Conservation (phyloP, 257 asterid species). For the Asclepias syriaca region DNA sequence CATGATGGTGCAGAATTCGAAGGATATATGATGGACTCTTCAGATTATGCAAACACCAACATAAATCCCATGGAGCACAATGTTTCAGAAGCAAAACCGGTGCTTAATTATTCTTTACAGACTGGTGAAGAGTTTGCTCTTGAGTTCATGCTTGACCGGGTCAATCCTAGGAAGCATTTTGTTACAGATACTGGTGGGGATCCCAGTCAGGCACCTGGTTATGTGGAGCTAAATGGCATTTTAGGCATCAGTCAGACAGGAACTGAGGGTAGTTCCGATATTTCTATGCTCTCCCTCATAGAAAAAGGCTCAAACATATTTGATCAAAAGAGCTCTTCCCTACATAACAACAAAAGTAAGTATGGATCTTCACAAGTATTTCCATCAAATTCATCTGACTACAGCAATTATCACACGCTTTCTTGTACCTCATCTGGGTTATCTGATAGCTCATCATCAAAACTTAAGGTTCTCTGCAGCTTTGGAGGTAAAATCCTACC, state of each 20-base stretch:
- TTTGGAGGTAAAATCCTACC: conserved; percentile 89
- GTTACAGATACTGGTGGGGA: conserved; percentile 48
- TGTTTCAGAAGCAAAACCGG: conserved; percentile 59
- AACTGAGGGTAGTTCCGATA: conserved; percentile 58
- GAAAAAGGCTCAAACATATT: conserved; percentile 38
- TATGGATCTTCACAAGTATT: conserved; percentile 29
- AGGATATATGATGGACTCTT: conserved; percentile 34
- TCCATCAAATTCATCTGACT: conserved; percentile 38
- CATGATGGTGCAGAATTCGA: conserved; percentile 36
- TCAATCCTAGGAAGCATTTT: conserved; percentile 51
- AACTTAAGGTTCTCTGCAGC: conserved; percentile 78
- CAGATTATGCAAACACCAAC: conserved; percentile 20
- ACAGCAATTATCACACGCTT: conserved; percentile 30
- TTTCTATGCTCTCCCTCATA: conserved; percentile 39
- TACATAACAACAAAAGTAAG: conserved; percentile 36
- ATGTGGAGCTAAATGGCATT: conserved; percentile 58
- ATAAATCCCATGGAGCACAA: conserved; percentile 33
- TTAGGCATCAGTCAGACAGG: conserved; percentile 49
- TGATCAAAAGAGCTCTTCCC: conserved; percentile 35
- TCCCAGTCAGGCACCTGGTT: conserved; percentile 47
- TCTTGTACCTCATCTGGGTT: conserved; percentile 46
- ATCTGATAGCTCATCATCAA: conserved; percentile 47
- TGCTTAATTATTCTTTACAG: conserved; percentile 72
- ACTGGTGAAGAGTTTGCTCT: conserved; percentile 96
- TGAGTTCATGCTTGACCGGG: conserved; percentile 83